These are phyloP conservation scores for Wilcoxina mikolae DNA, from an alignment of 495 filamentous ascomycete genomes.

Conservation along the genomic window DNA sequence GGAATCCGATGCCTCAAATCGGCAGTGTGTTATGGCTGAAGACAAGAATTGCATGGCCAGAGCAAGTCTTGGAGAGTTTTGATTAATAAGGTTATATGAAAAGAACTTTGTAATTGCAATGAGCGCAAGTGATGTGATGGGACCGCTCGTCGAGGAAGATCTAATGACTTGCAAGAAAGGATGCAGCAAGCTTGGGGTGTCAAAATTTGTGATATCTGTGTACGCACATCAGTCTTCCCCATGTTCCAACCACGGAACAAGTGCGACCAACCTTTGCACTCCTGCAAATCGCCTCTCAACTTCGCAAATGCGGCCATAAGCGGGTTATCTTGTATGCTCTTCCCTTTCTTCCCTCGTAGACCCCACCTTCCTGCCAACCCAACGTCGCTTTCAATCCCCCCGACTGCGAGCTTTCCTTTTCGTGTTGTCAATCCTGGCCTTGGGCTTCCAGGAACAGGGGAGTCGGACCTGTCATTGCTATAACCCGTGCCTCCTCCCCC, in stretches of 20 bases:
- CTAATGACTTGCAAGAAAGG: conserved; percentile 96
- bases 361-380: conserved; percentile 58
- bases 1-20: conserved; percentile 91
- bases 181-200: conserved; percentile 77
- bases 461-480: conserved; percentile 28
- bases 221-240: not conserved
- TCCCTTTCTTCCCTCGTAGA: conserved; percentile 86
- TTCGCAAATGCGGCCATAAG: conserved; percentile 90
- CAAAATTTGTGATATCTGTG: conserved; percentile 71
- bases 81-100: conserved; percentile 77
- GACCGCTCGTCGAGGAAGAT: conserved; percentile 86
- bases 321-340: conserved; percentile 93
- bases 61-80: conserved; percentile 65
- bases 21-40: conserved; percentile 89
- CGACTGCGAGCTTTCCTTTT: conserved; percentile 31
- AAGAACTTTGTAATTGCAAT: conserved; percentile 97
- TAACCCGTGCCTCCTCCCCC: conserved; percentile 44
- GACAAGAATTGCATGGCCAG: conserved; percentile 90
- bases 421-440: conserved; percentile 24
- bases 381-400: conserved; percentile 29
- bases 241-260: not conserved
- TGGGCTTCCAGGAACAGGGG: conserved; percentile 25
- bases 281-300: conserved; percentile 72
- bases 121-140: conserved; percentile 87
- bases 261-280: conserved; percentile 51